A percentile compares a stretch with the other conserved stretches of the same genome.
Conservation (phyloP, 73 alveolate species). For the Strombidium stylifer region DNA sequence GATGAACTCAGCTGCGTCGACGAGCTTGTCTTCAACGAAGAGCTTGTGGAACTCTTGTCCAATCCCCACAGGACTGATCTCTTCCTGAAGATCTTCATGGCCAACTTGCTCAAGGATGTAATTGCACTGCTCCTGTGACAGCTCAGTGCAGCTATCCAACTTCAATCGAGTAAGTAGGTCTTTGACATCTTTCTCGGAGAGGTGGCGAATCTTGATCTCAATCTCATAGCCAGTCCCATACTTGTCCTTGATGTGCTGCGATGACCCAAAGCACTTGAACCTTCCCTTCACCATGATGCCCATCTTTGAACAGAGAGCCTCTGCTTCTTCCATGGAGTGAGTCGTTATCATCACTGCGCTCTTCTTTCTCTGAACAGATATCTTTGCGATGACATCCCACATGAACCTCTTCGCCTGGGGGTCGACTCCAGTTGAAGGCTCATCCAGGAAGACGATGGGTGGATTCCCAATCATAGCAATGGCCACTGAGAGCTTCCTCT, state of each 20-base stretch:
- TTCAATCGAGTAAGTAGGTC: no score
- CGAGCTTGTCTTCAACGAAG: no score
- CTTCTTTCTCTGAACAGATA: slow-evolving; percentile 70
- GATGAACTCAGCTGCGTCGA: no score
- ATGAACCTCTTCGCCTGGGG: slow-evolving; percentile 79
- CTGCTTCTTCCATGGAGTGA: slow-evolving; percentile 95
- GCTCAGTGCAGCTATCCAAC: no score
- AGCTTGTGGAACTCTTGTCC: no score
- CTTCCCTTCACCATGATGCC: slow-evolving; percentile 93
- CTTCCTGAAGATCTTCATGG: no score
- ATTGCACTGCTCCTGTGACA: no score
- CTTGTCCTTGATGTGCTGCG: slow-evolving; percentile 81
- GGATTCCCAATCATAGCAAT: slow-evolving; percentile 95
- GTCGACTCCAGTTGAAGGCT: slow-evolving; percentile 96
- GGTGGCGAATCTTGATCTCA: slow-evolving; percentile 70
- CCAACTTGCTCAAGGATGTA: no score
- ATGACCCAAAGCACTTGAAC: slow-evolving; percentile 86
- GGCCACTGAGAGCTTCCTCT: slow-evolving; percentile 92
- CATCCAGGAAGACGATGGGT: slow-evolving; percentile 91
- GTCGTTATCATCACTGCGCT: slow-evolving; percentile 81
- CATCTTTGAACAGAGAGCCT: slow-evolving; percentile 84
- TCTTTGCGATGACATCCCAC: slow-evolving; percentile 86
- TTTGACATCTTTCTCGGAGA: no score
- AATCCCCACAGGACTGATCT: no score
- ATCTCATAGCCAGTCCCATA: slow-evolving; percentile 91